Conservation (phyloP, 164 flowering plant species). For the Vitis labrusca region DNA sequence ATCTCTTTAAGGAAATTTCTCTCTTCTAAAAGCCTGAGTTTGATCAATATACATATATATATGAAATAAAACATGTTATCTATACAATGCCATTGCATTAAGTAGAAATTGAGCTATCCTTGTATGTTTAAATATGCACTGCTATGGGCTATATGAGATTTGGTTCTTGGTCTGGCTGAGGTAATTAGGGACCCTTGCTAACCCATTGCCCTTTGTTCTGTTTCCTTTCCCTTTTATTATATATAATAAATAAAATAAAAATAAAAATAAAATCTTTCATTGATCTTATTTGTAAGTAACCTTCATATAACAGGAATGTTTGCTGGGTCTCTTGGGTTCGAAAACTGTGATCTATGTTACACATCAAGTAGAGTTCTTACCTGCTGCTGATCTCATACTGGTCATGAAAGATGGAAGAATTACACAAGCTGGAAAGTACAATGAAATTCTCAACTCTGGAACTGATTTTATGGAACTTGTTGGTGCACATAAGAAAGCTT, state of each 20-base stretch:
- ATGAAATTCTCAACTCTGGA: conserved; percentile 55
- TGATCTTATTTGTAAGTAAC: neutral
- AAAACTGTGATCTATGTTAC: conserved; percentile 66
- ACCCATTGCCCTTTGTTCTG: too few species aligned
- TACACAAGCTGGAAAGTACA: conserved; percentile 63
- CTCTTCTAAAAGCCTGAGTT: neutral
- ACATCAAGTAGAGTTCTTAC: conserved; percentile 77
- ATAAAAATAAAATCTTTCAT: neutral
- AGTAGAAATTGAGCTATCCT: too few species aligned
- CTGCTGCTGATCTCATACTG: conserved; percentile 67
- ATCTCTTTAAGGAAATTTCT: conserved; percentile 64
- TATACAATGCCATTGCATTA: conserved; percentile 9
- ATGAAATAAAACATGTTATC: conserved; percentile 14
- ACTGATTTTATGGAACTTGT: conserved; percentile 71
- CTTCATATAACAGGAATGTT: conserved; percentile 38
- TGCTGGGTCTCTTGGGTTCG: conserved; percentile 37
- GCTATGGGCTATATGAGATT: neutral
- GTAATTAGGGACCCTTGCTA: neutral
- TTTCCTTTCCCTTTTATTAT: neutral
- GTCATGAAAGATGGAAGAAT: conserved; percentile 73
- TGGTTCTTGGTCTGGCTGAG: neutral
- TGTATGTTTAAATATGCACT: neutral
- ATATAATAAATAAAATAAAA: neutral
- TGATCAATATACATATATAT: too few species aligned
- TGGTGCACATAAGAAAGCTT: conserved; percentile 61